phyloP scores from a whole-genome alignment of 2,329 filamentous ascomycete genomes.

The Fusarium paranaense region DNA sequence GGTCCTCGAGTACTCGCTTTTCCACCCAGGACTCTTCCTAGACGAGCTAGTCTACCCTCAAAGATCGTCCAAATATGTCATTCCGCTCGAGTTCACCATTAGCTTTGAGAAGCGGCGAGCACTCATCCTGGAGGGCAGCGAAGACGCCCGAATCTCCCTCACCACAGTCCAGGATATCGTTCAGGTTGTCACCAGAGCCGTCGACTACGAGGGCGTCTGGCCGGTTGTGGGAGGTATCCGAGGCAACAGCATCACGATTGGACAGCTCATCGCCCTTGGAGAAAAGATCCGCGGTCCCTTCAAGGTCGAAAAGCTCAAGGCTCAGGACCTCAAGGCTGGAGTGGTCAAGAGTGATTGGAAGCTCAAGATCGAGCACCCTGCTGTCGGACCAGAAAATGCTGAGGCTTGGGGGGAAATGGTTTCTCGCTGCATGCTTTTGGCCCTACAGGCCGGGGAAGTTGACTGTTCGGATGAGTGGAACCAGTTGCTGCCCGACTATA shows the following conservation, averaged over 20 bases:
- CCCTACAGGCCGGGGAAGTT: slow-evolving; percentile 44
- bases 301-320: slow-evolving; percentile 10
- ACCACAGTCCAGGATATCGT: slow-evolving; percentile 58
- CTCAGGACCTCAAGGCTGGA: slow-evolving; percentile 29
- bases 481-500: slow-evolving; percentile 53
- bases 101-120: slow-evolving; percentile 55
- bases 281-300: slow-evolving; percentile 53
- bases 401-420: slow-evolving; percentile 4
- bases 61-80: slow-evolving; percentile 54
- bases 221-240: slow-evolving; percentile 54
- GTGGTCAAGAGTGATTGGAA: slow-evolving; percentile 41
- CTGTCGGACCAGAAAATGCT: slow-evolving; percentile 22
- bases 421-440: neutral
- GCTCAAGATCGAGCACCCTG: slow-evolving; percentile 6
- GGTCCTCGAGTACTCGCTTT: slow-evolving; percentile 66
- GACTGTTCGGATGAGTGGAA: slow-evolving; percentile 55
- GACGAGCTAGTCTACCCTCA: slow-evolving; percentile 65
- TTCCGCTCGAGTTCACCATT: slow-evolving; percentile 22
- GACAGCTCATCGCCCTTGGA: slow-evolving; percentile 52
- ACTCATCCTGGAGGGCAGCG: slow-evolving; percentile 51
- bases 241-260: slow-evolving; percentile 49
- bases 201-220: slow-evolving; percentile 58
- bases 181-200: slow-evolving; percentile 50
- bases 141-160: slow-evolving; percentile 55
- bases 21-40: slow-evolving; percentile 65